phyloP scores from a whole-genome alignment of 352 stramenopile genomes.

The Phytophthora fragariaefolia region DNA sequence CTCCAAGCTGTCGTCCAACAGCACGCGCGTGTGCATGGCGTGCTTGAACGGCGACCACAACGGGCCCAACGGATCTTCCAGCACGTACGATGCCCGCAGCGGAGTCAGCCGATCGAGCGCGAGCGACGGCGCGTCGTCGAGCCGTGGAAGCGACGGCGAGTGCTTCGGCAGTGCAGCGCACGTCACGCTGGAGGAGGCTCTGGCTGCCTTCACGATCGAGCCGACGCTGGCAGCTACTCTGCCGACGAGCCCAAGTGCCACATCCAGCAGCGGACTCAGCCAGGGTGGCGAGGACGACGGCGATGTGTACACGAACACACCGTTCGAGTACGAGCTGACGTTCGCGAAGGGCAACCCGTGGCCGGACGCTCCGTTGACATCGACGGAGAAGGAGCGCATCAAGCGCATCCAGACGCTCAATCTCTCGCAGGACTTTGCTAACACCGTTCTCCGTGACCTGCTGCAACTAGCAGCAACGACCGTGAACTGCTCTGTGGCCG shows the following conservation, averaged over 20 bases:
- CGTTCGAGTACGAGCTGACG: slow-evolving; percentile 70
- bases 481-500: slow-evolving; percentile 73
- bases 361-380: slow-evolving; percentile 72
- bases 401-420: slow-evolving; percentile 70
- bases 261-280: slow-evolving; percentile 43
- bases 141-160: slow-evolving; percentile 39
- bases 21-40: slow-evolving; percentile 71
- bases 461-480: slow-evolving; percentile 76
- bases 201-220: slow-evolving; percentile 51
- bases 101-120: slow-evolving; percentile 31
- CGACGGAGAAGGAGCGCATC: slow-evolving; percentile 60
- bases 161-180: slow-evolving; percentile 42
- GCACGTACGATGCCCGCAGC: slow-evolving; percentile 36
- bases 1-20: slow-evolving; percentile 41
- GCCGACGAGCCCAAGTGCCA: slow-evolving; percentile 39
- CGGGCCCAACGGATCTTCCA: slow-evolving; percentile 32
- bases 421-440: slow-evolving; percentile 80
- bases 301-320: slow-evolving; percentile 62
- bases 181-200: slow-evolving; percentile 47
- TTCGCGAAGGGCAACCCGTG: slow-evolving; percentile 80
- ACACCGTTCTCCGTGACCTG: slow-evolving; percentile 73
- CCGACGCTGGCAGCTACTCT: slow-evolving; percentile 36
- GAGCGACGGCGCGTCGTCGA: slow-evolving; percentile 34
- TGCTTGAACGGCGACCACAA: slow-evolving; percentile 73
- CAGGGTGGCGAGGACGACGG: slow-evolving; percentile 55